A percentile compares a stretch with the other conserved stretches of the same genome.
These are phyloP conservation scores for Knufia fluminis DNA, from an alignment of 2,329 filamentous ascomycete species.

Conservation along the genomic window DNA sequence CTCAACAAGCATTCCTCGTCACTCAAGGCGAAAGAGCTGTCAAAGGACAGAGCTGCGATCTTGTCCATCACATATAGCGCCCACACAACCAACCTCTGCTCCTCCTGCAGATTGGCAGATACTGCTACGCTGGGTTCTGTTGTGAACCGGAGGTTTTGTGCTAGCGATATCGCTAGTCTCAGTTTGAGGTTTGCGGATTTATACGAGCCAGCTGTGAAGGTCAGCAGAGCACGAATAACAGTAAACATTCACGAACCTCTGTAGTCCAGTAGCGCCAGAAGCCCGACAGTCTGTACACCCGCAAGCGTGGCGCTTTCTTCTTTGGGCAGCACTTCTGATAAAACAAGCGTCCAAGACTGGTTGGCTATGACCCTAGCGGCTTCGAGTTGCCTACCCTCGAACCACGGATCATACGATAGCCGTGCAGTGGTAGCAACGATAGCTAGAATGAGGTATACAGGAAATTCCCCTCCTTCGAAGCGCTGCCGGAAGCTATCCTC, in stretches of 20 bases:
- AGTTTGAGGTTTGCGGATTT: background rate
- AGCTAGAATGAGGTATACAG: background rate
- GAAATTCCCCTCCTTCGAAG: background rate
- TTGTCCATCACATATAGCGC: background rate
- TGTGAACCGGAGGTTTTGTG: background rate
- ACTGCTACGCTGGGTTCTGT: background rate
- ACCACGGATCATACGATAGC: background rate
- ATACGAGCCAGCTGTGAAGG: background rate
- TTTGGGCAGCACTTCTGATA: background rate
- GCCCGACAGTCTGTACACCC: background rate
- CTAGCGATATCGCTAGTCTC: background rate
- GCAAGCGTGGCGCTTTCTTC: background rate
- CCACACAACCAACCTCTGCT: background rate
- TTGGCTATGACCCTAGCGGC: background rate
- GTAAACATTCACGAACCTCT: background rate
- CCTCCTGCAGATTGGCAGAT: background rate
- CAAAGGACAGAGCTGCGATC: background rate
- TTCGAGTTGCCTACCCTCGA: background rate
- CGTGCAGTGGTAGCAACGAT: background rate
- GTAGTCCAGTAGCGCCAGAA: background rate
- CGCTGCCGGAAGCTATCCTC: background rate
- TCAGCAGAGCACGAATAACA: background rate
- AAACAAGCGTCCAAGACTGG: background rate
- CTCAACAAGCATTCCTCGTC: background rate
- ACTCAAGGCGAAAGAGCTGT: background rate